phyloP scores from a whole-genome alignment of 1,284 basidiomycete genomes.

The Rhodotorula sp. region DNA sequence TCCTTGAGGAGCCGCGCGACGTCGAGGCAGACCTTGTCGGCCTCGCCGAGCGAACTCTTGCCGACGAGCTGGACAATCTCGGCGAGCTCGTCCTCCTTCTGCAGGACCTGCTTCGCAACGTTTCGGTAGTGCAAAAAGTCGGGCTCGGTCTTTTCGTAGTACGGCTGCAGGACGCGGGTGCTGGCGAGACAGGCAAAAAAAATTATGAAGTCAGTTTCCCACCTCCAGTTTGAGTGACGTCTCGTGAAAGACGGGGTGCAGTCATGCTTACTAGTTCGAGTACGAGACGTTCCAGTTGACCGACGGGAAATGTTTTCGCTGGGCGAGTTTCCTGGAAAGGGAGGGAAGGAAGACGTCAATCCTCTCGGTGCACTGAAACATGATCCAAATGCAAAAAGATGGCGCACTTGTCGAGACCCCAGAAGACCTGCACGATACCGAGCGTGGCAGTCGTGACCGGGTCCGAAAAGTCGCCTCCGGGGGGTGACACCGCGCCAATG shows the following conservation, averaged over 20 bases:
- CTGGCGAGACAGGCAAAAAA: slow-evolving; percentile 9
- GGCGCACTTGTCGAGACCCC: slow-evolving; percentile 64
- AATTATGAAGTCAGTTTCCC: neutral
- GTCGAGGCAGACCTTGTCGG: slow-evolving; percentile 97
- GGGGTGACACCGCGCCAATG: slow-evolving; percentile 97
- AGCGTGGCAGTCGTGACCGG: slow-evolving; percentile 97
- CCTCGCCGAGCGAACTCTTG: slow-evolving; percentile 95
- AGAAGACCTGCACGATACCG: slow-evolving; percentile 98
- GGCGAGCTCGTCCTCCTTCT: slow-evolving; percentile 97
- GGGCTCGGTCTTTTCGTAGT: slow-evolving; percentile 86
- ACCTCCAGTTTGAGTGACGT: neutral
- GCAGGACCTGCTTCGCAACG: slow-evolving; percentile 91
- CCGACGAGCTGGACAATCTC: slow-evolving; percentile 99
- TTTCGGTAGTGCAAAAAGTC: slow-evolving; percentile 91
- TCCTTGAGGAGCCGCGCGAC: slow-evolving; percentile 88
- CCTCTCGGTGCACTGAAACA: no score
- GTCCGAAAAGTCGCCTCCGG: slow-evolving; percentile 99
- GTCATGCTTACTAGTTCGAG: slow-evolving; percentile 71
- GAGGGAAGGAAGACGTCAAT: neutral
- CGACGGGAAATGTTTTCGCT: slow-evolving; percentile 62
- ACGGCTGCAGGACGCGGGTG: slow-evolving; percentile 87
- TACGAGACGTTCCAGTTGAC: slow-evolving; percentile 99
- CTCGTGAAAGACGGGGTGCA: no score
- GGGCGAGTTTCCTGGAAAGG: slow-evolving; percentile 68
- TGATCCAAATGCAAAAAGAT: no score